Evolutionary conservation across 1,139 yeast species (phyloP).

Genomic region (Williopsis jadinii): DNA sequence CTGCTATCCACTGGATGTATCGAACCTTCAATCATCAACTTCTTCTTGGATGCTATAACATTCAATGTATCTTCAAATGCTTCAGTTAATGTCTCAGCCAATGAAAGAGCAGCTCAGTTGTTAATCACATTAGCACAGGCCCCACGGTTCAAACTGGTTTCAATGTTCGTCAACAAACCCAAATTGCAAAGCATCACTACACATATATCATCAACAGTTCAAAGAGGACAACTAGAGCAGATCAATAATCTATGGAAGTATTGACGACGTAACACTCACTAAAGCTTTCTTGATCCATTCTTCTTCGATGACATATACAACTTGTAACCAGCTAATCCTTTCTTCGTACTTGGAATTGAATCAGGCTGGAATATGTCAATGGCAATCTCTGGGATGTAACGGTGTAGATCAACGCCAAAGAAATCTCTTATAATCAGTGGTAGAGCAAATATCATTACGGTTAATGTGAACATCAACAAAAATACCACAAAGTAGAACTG

Average conservation of each 20-base stretch:
- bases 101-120: constrained; percentile 1
- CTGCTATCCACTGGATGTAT: constrained; percentile 44
- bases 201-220: neutral
- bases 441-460: constrained; percentile 29
- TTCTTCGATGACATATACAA: neutral
- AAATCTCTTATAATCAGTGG: constrained; percentile 33
- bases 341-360: constrained; percentile 22
- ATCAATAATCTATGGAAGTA: neutral
- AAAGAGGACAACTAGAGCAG: neutral
- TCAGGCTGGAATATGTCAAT: constrained; percentile 37
- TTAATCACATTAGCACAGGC: constrained; percentile 7
- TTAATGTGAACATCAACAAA: constrained; percentile 25
- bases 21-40: constrained; percentile 49
- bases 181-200: constrained; percentile 1
- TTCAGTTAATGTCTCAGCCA: neutral
- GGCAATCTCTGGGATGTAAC: constrained; percentile 31
- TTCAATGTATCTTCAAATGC: constrained; percentile 1
- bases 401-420: constrained; percentile 33
- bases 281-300: neutral
- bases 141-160: constrained; percentile 9
- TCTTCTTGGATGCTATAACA: constrained; percentile 41
- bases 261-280: too few species aligned
- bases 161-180: constrained; percentile 4
- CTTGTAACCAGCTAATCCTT: constrained; percentile 32
- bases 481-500: constrained; percentile 31